A percentile compares a stretch with the other conserved stretches of the same genome.
phyloP scores from a whole-genome alignment of 2,329 filamentous ascomycete genomes.

The Capronia americana region DNA sequence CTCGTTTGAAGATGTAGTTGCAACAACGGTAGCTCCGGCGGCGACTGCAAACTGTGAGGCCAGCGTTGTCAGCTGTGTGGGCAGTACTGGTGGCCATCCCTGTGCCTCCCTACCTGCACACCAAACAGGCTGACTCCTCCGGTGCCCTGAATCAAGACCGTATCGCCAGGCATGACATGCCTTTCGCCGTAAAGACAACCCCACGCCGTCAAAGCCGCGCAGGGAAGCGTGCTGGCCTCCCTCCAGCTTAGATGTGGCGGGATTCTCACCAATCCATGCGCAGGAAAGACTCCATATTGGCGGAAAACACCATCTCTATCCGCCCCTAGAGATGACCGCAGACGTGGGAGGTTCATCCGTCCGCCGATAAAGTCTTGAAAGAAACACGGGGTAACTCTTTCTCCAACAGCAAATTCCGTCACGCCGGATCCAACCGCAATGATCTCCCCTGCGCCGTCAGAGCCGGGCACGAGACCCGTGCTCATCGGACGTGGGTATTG shows the following conservation, averaged over 20 bases:
- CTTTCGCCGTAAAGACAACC: not conserved
- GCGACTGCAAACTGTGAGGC: slow-evolving; percentile 48
- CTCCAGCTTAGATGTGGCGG: not conserved
- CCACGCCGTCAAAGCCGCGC: not conserved
- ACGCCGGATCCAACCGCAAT: not conserved
- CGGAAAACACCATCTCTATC: not conserved
- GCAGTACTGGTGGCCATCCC: not conserved
- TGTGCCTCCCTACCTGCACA: not conserved
- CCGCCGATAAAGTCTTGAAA: not conserved
- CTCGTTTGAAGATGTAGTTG: slow-evolving; percentile 62
- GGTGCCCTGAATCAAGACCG: slow-evolving; percentile 66
- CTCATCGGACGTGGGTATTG: not conserved
- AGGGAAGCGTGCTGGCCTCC: not conserved
- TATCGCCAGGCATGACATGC: slow-evolving; percentile 49
- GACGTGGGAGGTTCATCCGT: not conserved
- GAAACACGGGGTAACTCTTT: not conserved
- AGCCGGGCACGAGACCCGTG: not conserved
- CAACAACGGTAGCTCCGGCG: slow-evolving; percentile 60
- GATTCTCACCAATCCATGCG: not conserved
- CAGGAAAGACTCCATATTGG: not conserved
- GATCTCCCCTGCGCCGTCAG: not conserved
- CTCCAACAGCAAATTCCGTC: not conserved
- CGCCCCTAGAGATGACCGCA: not conserved
- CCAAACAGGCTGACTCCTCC: slow-evolving; percentile 66
- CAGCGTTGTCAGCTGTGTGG: not conserved